Conservation (phyloP, 306 rosid species). For the Acacia melanoxylon region DNA sequence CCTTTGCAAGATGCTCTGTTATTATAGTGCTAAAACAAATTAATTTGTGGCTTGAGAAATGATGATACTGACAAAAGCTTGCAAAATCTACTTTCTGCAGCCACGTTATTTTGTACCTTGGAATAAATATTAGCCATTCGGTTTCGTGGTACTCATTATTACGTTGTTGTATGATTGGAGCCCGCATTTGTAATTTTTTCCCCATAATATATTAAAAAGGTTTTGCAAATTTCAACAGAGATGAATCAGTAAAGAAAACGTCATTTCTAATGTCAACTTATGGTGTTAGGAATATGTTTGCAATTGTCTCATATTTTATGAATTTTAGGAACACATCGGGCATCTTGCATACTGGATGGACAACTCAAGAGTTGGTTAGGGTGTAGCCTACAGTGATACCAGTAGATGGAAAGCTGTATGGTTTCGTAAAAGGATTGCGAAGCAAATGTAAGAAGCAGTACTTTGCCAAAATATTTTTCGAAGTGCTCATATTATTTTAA, state of each 20-base stretch:
- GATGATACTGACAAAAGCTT: not conserved
- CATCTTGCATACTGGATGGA: slow-evolving; percentile 12
- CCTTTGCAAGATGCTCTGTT: not conserved
- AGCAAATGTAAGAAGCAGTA: slow-evolving; percentile 23
- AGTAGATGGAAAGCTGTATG: slow-evolving; percentile 20
- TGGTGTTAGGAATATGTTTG: not conserved
- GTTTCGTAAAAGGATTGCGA: not conserved
- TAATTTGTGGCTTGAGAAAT: not conserved
- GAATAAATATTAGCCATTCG: not conserved
- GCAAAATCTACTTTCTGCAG: not conserved
- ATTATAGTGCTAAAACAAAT: not conserved
- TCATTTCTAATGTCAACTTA: not conserved
- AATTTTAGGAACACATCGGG: not conserved
- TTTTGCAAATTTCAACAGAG: not conserved
- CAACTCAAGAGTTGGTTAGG: not conserved
- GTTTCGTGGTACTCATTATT: not conserved
- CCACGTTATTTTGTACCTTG: not conserved
- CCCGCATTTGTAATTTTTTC: not conserved
- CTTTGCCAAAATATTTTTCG: not conserved
- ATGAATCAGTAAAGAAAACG: not conserved
- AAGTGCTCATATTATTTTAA: not conserved
- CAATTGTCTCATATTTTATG: not conserved
- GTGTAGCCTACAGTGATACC: not conserved
- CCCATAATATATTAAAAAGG: not conserved
- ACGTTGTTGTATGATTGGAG: not conserved